Evolutionary conservation across 192 early-diverging fungal genomes (phyloP), one percentile per base, ranked within the genome.

Genomic region (Rhizophagus clarus): DNA sequence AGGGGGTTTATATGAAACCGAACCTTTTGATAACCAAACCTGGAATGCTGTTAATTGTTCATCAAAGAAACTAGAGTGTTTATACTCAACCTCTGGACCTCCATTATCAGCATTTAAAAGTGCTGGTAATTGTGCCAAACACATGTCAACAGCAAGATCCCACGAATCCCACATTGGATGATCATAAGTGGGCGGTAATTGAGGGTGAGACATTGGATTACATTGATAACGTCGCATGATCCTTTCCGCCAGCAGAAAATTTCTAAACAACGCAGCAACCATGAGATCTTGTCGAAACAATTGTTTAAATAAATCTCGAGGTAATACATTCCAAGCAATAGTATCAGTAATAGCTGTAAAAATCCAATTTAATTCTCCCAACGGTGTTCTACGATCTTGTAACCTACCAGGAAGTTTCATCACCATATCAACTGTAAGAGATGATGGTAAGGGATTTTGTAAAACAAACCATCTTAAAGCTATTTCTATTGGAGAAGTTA

Each of bases 361-460:
- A 22, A 99, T 97, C 98, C 98, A 99, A 81, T 98, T 98, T 73
- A 99, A 89, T 86, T 99, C 98, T 62, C 98, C 98, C 17, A 98
- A 87, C 0, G 98, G 96, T 22, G 98, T 97, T 22, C 96, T 90
- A 45, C 98, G 91, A 78, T 98, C 97, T 82, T 93, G 93, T 32
- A 95, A 85, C 34, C 92, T 86, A 40, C 98, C 98, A 3, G 97
- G 97, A 26, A 96, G 87, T 72, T 92, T 89, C 62, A 90, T 86
- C 34, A 97, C 95, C 92, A 98, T 95, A 24, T 96, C 94, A n/a
- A 92, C 86, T 0, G 93, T 95, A 56, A 97, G 87, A 69, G 92
- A 90, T 31, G 88, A 85, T 5, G 88, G 83, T 42, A 95, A 83
- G 29, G 95, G 95, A 79, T 97, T 95, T 68, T 95, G 93, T 32